Base-by-base conservation (phyloP, 1,284 basidiomycete genomes). In the Grifola frondosa region DNA sequence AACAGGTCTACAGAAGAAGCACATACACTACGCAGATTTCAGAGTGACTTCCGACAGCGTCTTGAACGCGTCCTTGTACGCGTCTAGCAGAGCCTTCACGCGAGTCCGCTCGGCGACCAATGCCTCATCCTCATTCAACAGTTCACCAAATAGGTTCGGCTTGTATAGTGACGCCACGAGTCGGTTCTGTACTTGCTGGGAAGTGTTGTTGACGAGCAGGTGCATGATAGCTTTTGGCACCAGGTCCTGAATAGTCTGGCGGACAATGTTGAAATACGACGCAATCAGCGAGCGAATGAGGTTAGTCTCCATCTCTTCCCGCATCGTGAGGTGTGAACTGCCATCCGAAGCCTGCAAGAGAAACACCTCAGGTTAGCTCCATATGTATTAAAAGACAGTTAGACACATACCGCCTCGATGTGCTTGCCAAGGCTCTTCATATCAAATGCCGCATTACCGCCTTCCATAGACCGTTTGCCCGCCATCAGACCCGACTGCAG, bases 401-500 rank as follows among this genome's bases (percentile, higher is more conserved):
- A 19, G 22, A 32, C 7, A 81, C 88, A 75, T 57, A 93, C 88
- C 53, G 89, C 87, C 67, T 95, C 92, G 49, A 96, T 89, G 59
- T 99, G 96, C 70, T 89, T 95, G 47, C 95, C 93, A 37, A 99
- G 74, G 61, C 92, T 96, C 78, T 95, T 97, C 97, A 99, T 99
- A 65, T 99, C 95, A 66, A 84, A 98, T 28, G 91, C 94, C 36
- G 94, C 89, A 56, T 79, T 88, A 61, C 75, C 87, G 40, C 83
- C 86, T 58, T 93, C 91, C 37, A 88, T 62, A 22, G 71, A 71
- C 42, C 80, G 65, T 65, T 78, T 84, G 23, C 82, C 77, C 31
- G 79, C 76, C 78, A 86, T 73, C 25, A 87, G 60, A 2, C 85
- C 84, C 10, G 74, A 65, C 19, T 73, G 71, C 37, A 78, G 62